A percentile compares a stretch with the other conserved stretches of the same genome.
These are phyloP conservation scores for Zymoseptoria tritici DNA, from an alignment of 2,329 filamentous ascomycete species.

Conservation along the genomic window DNA sequence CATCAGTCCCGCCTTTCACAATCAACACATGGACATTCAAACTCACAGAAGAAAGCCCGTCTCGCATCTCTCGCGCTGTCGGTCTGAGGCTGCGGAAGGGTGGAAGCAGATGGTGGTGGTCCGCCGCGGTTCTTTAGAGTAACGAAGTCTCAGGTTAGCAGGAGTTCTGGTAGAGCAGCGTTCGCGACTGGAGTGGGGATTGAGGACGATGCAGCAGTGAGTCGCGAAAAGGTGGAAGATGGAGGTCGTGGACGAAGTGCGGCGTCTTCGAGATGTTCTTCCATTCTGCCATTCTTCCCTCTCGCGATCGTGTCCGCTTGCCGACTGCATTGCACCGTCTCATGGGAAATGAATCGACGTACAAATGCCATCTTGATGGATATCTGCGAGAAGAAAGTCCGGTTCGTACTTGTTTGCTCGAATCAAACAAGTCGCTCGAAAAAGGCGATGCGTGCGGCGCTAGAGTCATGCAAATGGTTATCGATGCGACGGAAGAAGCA, in stretches of 20 bases:
- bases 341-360: neutral
- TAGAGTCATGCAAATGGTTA: neutral
- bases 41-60: slow-evolving; percentile 66
- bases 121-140: neutral
- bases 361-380: neutral
- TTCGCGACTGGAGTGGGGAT: too few relatives aligned
- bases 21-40: neutral
- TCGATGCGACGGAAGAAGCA: neutral
- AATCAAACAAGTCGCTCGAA: neutral
- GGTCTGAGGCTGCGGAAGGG: slow-evolving; percentile 36
- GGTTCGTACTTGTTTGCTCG: neutral
- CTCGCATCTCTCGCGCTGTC: slow-evolving; percentile 66
- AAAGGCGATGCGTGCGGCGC: too few relatives aligned
- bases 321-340: neutral
- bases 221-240: too few relatives aligned
- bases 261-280: neutral
- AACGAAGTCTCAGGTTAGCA: neutral
- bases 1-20: neutral
- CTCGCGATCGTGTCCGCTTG: neutral
- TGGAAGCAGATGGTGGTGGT: neutral
- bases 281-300: too few relatives aligned
- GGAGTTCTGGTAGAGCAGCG: neutral
- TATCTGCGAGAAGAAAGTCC: neutral
- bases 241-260: too few relatives aligned
- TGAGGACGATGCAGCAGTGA: too few relatives aligned